Conservation (phyloP, 2,329 filamentous ascomycete species). For the Cladophialophora carrionii region DNA sequence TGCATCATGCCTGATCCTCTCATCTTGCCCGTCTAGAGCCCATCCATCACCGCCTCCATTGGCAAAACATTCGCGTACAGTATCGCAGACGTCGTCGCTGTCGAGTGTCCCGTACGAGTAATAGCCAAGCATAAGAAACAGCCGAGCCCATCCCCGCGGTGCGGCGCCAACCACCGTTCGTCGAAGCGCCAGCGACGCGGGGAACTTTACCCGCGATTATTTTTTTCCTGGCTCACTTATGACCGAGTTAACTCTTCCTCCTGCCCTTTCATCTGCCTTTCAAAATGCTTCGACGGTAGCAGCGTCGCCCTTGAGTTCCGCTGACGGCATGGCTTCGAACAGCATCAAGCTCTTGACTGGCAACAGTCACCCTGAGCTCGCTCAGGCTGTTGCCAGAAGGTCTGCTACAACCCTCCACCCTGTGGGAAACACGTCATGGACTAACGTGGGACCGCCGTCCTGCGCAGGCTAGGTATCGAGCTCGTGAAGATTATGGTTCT, state of each 20-base stretch:
- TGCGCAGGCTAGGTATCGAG: slow-evolving; percentile 64
- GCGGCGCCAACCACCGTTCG: slow-evolving; percentile 11
- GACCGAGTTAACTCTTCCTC: slow-evolving; percentile 21
- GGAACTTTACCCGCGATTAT: slow-evolving; percentile 17
- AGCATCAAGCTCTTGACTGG: slow-evolving; percentile 72
- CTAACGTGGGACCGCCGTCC: slow-evolving; percentile 1
- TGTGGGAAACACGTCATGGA: slow-evolving; percentile 6
- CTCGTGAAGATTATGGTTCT: slow-evolving; percentile 70
- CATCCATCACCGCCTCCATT: not conserved
- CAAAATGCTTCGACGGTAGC: slow-evolving; percentile 35
- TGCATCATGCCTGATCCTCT: not conserved
- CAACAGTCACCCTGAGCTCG: slow-evolving; percentile 73
- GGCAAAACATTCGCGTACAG: not conserved
- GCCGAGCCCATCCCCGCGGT: slow-evolving; percentile 1
- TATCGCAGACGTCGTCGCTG: not conserved
- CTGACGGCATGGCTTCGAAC: slow-evolving; percentile 65
- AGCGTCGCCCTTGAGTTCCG: slow-evolving; percentile 17
- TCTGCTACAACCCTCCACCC: slow-evolving; percentile 45
- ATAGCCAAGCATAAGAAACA: slow-evolving; percentile 5
- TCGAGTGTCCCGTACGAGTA: not conserved
- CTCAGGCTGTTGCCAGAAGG: slow-evolving; percentile 69
- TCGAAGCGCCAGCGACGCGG: slow-evolving; percentile 3
- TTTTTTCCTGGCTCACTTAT: slow-evolving; percentile 15
- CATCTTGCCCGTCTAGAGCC: not conserved
- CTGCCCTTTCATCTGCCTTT: slow-evolving; percentile 24